Conservation (phyloP, 495 filamentous ascomycete species). For the Xylaria castorea region DNA sequence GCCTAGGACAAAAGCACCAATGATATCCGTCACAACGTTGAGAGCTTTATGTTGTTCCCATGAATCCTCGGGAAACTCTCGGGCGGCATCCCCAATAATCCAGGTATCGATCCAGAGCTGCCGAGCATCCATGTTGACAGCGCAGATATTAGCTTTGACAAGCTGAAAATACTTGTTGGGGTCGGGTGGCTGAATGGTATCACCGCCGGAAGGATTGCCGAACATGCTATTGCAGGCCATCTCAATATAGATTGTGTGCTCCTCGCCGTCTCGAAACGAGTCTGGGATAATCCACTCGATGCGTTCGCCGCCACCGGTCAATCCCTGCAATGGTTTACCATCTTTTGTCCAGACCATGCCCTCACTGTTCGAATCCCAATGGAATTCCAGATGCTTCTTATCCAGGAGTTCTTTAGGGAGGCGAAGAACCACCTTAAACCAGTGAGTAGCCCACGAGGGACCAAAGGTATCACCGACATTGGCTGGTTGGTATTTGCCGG, state of each 20-base stretch:
- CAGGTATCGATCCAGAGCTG: constrained; percentile 90
- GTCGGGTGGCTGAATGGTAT: constrained; percentile 86
- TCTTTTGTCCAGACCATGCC: constrained; percentile 89
- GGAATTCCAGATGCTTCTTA: constrained; percentile 84
- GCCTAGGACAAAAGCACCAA: constrained; percentile 84
- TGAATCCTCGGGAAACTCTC: constrained; percentile 78
- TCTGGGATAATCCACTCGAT: constrained; percentile 89
- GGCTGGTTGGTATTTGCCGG: constrained; percentile 77
- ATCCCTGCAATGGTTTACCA: constrained; percentile 86
- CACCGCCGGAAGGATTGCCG: constrained; percentile 85
- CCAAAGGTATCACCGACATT: constrained; percentile 81
- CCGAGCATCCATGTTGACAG: constrained; percentile 83
- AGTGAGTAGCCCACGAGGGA: constrained; percentile 98
- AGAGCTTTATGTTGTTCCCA: constrained; percentile 89
- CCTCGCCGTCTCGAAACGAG: constrained; percentile 79
- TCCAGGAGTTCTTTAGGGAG: constrained; percentile 74
- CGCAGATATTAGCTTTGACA: constrained; percentile 81
- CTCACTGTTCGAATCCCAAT: constrained; percentile 94
- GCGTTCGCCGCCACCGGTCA: constrained; percentile 91
- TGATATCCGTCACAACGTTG: constrained; percentile 82
- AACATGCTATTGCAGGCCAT: constrained; percentile 99
- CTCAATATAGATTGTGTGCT: constrained; percentile 91
- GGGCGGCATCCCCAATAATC: constrained; percentile 88
- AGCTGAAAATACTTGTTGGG: constrained; percentile 82
- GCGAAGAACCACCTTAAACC: constrained; percentile 84